Conservation (phyloP, 2,329 filamentous ascomycete species). For the Cercospora zeae-maydis region DNA sequence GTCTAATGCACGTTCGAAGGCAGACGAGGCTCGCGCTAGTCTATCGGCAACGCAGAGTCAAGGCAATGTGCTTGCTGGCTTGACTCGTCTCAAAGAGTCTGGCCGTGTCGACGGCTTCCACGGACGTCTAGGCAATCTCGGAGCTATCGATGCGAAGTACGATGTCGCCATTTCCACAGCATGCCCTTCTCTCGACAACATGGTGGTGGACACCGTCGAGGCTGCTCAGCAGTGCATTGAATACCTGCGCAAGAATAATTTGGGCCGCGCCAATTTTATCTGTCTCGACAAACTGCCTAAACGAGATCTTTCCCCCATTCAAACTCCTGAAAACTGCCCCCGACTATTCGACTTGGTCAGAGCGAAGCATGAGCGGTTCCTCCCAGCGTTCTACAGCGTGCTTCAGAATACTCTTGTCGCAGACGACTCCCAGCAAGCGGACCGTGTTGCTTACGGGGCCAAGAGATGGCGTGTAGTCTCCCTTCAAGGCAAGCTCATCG, state of each 20-base stretch:
- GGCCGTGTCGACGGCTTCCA: slow-evolving; percentile 97
- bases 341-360: slow-evolving; percentile 90
- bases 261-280: slow-evolving; percentile 95
- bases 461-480: slow-evolving; percentile 96
- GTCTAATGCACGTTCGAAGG: slow-evolving; percentile 86
- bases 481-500: slow-evolving; percentile 89
- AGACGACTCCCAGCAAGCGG: slow-evolving; percentile 88
- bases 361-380: slow-evolving; percentile 81
- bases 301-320: slow-evolving; percentile 72
- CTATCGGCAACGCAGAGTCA: slow-evolving; percentile 87
- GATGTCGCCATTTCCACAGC: slow-evolving; percentile 98
- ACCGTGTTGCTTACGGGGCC: slow-evolving; percentile 91
- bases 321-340: slow-evolving; percentile 88
- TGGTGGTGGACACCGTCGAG: slow-evolving; percentile 94
- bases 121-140: slow-evolving; percentile 87
- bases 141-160: slow-evolving; percentile 88
- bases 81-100: slow-evolving; percentile 94
- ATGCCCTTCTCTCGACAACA: slow-evolving; percentile 85
- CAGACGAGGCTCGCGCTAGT: slow-evolving; percentile 89
- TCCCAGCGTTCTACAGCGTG: slow-evolving; percentile 89
- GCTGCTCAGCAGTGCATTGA: slow-evolving; percentile 97
- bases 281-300: slow-evolving; percentile 81
- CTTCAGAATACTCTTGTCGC: slow-evolving; percentile 94
- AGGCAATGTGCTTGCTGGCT: slow-evolving; percentile 74
- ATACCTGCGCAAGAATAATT: slow-evolving; percentile 93